phyloP scores from a whole-genome alignment of 2,329 filamentous ascomycete genomes.

The Hortaea sp. region DNA sequence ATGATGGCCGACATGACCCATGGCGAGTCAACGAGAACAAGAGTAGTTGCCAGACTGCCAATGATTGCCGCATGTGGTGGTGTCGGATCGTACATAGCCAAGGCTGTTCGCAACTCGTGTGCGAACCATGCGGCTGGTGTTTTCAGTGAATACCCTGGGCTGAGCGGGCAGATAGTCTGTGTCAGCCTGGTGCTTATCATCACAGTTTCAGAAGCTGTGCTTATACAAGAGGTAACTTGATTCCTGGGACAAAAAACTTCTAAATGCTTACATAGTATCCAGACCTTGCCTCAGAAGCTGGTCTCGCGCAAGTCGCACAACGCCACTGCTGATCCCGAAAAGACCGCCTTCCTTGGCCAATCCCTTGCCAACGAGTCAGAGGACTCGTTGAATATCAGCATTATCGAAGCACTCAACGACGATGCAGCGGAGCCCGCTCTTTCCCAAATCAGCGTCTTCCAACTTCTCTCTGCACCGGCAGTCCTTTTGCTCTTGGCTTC shows the following conservation, averaged over 20 bases:
- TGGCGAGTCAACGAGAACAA: constrained; percentile 21
- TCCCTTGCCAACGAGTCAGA: constrained; percentile 17
- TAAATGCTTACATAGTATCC: too few species aligned
- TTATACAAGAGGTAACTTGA: constrained; percentile 32
- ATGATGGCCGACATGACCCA: constrained; percentile 35
- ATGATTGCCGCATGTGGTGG: constrained; percentile 36
- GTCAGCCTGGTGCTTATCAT: constrained; percentile 32
- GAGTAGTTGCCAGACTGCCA: constrained; percentile 35
- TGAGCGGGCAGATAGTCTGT: constrained; percentile 36
- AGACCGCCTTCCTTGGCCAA: constrained; percentile 36
- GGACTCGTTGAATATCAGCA: constrained; percentile 24
- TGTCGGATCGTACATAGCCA: constrained; percentile 35
- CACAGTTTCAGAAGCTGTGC: constrained; percentile 28
- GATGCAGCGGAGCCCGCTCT: constrained; percentile 10
- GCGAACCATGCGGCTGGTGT: constrained; percentile 27
- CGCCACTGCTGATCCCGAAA: constrained; percentile 30
- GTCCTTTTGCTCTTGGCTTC: constrained; percentile 38
- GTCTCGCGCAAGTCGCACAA: not conserved
- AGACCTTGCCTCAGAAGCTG: too few species aligned
- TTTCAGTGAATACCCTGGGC: constrained; percentile 33
- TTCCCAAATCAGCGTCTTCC: constrained; percentile 34
- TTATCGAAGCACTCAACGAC: constrained; percentile 23
- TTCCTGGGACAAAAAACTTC: not conserved
- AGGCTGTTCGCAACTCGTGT: constrained; percentile 33
- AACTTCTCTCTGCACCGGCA: constrained; percentile 38